These are phyloP conservation scores for Avena insularis DNA, from an alignment of 176 grass and related monocot genomes.

Conservation along the genomic window DNA sequence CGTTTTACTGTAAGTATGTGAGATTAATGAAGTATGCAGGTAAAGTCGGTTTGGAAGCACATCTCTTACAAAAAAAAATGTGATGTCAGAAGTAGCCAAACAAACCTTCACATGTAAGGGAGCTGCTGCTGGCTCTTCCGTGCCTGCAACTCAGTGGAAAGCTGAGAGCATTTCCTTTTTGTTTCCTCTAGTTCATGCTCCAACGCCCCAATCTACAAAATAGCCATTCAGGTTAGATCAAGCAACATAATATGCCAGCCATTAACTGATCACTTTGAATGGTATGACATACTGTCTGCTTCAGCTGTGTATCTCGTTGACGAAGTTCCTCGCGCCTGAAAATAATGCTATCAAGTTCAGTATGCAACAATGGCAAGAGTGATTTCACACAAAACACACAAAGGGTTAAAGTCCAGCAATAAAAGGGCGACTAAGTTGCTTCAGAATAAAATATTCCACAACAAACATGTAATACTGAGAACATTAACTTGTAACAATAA, in stretches of 20 bases:
- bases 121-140: conserved; percentile 45
- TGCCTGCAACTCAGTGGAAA: conserved; percentile 52
- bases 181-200: conserved; percentile 77
- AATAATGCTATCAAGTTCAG: conserved; percentile 36
- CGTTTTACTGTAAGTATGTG: background rate
- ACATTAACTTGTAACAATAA: too few species aligned
- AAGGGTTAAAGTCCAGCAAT: background rate
- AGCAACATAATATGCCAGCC: background rate
- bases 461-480: too few species aligned
- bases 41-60: background rate
- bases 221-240: conserved; percentile 34
- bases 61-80: background rate
- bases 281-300: conserved; percentile 64
- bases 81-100: conserved; percentile 16
- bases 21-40: background rate
- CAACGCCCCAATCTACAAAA: conserved; percentile 65
- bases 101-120: conserved; percentile 48
- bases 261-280: conserved; percentile 20
- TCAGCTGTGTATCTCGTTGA: conserved; percentile 65
- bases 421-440: background rate
- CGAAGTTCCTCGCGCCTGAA: conserved; percentile 81
- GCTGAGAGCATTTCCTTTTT: conserved; percentile 66
- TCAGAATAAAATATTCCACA: background rate
- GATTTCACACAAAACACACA: conserved; percentile 15
- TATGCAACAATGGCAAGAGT: conserved; percentile 13